Percentiles rank a stretch among this genome's conserved stretches.
phyloP scores from a whole-genome alignment of 495 filamentous ascomycete genomes.

The Neurospora sublineolata region DNA sequence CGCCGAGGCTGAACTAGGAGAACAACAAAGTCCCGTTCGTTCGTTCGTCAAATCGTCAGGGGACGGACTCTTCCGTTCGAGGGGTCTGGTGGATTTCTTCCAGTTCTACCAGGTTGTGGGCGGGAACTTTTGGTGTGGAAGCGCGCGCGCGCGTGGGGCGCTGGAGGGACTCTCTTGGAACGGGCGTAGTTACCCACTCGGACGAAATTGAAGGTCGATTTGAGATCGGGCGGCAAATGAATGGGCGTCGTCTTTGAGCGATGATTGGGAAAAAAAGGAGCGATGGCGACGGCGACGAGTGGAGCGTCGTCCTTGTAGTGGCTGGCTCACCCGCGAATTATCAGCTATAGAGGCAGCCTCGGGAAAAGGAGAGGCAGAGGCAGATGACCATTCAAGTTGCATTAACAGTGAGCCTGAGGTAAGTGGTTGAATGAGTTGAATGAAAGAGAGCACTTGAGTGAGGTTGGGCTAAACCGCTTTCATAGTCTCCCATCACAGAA shows the following conservation, averaged over 20 bases:
- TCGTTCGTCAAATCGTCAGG: background rate
- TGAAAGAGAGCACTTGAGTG: background rate
- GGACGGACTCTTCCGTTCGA: background rate
- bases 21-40: background rate
- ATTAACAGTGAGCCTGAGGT: background rate
- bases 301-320: background rate
- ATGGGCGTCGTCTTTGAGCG: background rate
- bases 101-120: background rate
- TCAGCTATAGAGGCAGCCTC: background rate
- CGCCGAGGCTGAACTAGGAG: background rate
- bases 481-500: background rate
- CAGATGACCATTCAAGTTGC: background rate
- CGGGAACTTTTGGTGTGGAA: background rate
- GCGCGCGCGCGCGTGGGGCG: background rate
- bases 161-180: background rate
- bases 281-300: background rate
- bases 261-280: background rate
- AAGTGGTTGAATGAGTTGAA: background rate
- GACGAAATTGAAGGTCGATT: background rate
- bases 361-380: background rate
- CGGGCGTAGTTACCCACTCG: background rate
- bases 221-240: background rate
- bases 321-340: background rate
- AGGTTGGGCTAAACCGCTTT: background rate
- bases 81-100: background rate